Percentiles rank a stretch among this genome's conserved stretches.
Evolutionary conservation across 768 basidiomycete species (phyloP).

Genomic region (Tylopilus balloui): DNA sequence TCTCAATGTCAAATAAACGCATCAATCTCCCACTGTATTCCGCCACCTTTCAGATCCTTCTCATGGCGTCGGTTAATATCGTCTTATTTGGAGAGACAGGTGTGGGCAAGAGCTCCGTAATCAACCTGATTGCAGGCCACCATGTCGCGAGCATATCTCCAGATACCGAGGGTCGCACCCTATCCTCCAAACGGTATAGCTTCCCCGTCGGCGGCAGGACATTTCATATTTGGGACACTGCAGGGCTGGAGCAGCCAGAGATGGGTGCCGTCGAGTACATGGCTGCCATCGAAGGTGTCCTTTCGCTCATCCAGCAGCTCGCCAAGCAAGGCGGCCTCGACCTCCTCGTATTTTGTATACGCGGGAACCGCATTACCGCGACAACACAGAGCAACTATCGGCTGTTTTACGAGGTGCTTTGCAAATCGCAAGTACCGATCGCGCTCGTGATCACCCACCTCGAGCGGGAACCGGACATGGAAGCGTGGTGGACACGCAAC

Average conservation of each 20-base stretch:
- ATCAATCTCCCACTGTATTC: not conserved
- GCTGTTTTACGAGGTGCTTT: conserved; percentile 38
- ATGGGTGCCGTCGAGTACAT: conserved; percentile 20
- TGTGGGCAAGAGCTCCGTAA: conserved; percentile 29
- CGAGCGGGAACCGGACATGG: conserved; percentile 33
- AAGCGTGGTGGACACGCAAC: conserved; percentile 33
- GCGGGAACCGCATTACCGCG: conserved; percentile 35
- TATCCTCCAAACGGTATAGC: conserved; percentile 25
- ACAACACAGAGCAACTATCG: conserved; percentile 35
- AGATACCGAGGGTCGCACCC: conserved; percentile 32
- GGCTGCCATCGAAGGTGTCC: conserved; percentile 25
- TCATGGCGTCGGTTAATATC: conserved; percentile 30
- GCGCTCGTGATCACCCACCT: conserved; percentile 35
- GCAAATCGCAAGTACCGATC: conserved; percentile 28
- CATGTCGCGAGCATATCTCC: conserved; percentile 18
- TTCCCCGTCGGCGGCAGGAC: conserved; percentile 14
- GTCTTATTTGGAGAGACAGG: conserved; percentile 44
- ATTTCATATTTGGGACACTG: conserved; percentile 31
- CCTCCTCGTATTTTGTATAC: conserved; percentile 40
- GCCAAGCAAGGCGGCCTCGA: conserved; percentile 30
- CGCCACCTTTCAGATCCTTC: not conserved
- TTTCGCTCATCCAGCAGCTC: conserved; percentile 34
- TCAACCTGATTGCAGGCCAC: conserved; percentile 28
- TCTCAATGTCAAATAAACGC: not conserved
- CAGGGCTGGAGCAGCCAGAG: conserved; percentile 28